Base-by-base conservation (phyloP, 441 rosid species). In the Raphanus hybrid region DNA sequence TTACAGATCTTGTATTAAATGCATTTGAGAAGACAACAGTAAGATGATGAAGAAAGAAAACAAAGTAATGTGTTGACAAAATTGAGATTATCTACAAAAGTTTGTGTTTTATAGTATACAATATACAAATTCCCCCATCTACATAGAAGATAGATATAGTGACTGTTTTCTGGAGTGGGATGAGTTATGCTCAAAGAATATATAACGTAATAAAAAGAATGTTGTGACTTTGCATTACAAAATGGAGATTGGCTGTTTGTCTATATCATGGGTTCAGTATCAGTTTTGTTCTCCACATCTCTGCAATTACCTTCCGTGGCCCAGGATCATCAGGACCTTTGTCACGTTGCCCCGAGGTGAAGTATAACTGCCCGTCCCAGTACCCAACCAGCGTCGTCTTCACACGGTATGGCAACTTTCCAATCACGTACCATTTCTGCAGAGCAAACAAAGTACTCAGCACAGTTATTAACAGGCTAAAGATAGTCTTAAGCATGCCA, bases 271-370 rank as follows among this genome's bases (percentile, higher is more conserved):
- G 57, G 45, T 57, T 41, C 71, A 96, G 75, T 66, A 83, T 89
- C 80, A 96, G 82, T 85, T 89, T 88, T 23, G 99, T 90, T 87
- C 98, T 92, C 97, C 97, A 93, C 89, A 88, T 82, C 15, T 96
- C 98, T 41, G 90, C 96, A 2, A 88, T 58, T 6, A 96, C 98
- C 85, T 96, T 96, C 80, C 64, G 85, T 0, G 97, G 98, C 0
- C 89, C 76, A 4, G 98, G 98, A 86, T 96, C 86, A 64, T 80
- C 86, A 3, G 91, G 92, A 64, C 99, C 99, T 82, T 76, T 96
- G 82, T 96, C 97, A 75, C 94, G 88, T 82, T 96, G 97, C 63
- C 99, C 99, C 0, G 98, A 96, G 16, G 98, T 96, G 82, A 92
- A 92, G 83, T 96, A 93, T 75, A 96, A 64, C 85, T 89, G 86